Evolutionary conservation across 495 filamentous ascomycete genomes (phyloP), one percentile per base, ranked within the genome.

Genomic region (Neurospora discreta): DNA sequence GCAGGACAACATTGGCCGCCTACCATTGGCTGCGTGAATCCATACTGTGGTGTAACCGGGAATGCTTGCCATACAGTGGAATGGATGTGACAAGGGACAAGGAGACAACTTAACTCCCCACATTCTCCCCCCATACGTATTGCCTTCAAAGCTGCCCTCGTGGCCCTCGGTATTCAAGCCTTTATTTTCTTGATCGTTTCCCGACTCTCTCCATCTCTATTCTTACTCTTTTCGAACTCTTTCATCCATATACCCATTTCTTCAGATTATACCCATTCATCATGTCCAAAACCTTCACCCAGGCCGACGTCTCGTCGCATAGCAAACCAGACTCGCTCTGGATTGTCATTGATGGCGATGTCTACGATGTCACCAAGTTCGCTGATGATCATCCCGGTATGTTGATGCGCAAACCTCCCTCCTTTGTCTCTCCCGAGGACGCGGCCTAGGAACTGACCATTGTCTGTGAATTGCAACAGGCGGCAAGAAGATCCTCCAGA

Each of bases 401-500:
- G 77, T 71, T 8, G 36, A n/a, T 43, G 16, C 20, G 5, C 39
- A 39, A 40, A 18, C 20, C 1, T 39, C 0, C 36, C 0, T 33
- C 30, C 1, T 40, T n/a, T 13, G 15, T 16, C 16, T 18, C 18
- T 3, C 7, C 26, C 3, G 52, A 65, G 52, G 26, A 26, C 52
- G 15, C 15, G 18, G 1, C 26, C 5, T 33, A n/a, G 26, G 30
- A 30, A 44, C 42, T 39, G 43, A 52, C 18, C 26, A 65, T 20
- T 67, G 67, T 46, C 23, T 13, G n/a, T 2, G 3, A n/a, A n/a
- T 18, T 16, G n/a, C 5, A 74, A 69, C 78, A 90, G 93, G 94
- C 82, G 95, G 95, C 76, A 97, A 98, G 88, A 99, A 98, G 85
- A 99, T 99, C 80, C 89, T 99, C 70, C 90, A 93, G 76, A 86